Conservation (phyloP, 2,329 filamentous ascomycete genomes). For the Aspergillus tanneri region DNA sequence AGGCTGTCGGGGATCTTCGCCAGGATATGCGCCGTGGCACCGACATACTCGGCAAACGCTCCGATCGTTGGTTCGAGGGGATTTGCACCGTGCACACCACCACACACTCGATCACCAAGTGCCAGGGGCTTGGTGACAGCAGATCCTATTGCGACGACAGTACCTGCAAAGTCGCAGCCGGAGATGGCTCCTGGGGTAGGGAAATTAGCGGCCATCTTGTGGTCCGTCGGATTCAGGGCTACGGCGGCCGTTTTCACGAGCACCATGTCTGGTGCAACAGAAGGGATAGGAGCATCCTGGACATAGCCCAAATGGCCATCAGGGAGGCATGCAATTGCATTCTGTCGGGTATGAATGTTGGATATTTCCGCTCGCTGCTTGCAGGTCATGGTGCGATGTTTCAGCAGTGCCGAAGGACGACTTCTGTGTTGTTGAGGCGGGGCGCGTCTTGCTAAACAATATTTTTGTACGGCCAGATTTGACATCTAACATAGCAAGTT, state of each 20-base stretch:
- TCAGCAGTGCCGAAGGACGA: too few species aligned
- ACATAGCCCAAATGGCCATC: not conserved
- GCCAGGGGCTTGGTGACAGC: constrained; percentile 17
- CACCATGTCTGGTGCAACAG: constrained; percentile 17
- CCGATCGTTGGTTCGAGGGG: constrained; percentile 12
- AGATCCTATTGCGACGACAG: constrained; percentile 24
- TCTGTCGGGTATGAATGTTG: not conserved
- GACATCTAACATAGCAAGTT: too few species aligned
- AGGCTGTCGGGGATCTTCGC: not conserved
- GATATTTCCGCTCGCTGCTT: not conserved
- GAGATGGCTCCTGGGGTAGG: constrained; percentile 22
- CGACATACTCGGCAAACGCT: constrained; percentile 6
- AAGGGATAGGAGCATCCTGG: constrained; percentile 11
- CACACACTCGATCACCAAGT: constrained; percentile 39
- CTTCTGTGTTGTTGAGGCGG: too few species aligned
- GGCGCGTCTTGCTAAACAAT: too few species aligned
- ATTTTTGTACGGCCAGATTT: too few species aligned
- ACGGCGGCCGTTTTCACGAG: constrained; percentile 31
- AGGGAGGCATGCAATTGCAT: not conserved
- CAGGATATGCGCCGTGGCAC: not conserved
- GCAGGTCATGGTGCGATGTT: not conserved
- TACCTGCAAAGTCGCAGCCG: constrained; percentile 32
- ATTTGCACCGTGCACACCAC: constrained; percentile 36
- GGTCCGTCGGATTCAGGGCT: constrained; percentile 31
- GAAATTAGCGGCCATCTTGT: constrained; percentile 25